Evolutionary conservation across 306 rosid species (phyloP), one percentile per base, ranked within the genome.

Genomic region (Vachellia pachyceras): DNA sequence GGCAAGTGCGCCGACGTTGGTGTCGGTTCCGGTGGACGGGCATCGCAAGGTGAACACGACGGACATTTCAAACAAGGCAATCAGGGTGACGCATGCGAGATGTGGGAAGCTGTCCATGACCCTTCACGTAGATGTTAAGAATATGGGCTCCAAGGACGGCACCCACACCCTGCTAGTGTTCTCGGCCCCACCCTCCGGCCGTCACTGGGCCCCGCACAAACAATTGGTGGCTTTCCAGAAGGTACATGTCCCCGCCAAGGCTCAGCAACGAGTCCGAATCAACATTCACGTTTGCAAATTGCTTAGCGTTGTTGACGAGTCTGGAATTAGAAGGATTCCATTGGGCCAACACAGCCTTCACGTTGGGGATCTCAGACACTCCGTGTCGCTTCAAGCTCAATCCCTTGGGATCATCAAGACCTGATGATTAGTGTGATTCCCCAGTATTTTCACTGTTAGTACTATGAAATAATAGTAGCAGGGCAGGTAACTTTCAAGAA

Each of bases 271-370:
- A 54, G 88, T 95, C 18, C 79, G 23, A 23, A 69, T 95, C 6
- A 84, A 84, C 9, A 83, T 95, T 36, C 99, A 95, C 73, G 91
- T 95, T 3, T 95, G 99, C 85, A 93, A 93, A 80, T 79, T 65
- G 18, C 82, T 95, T 2, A 93, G 98, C 67, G 93, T 95, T 0
- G 97, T 93, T 68, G 97, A 95, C 72, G 85, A 50, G 73, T 84
- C 84, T 6, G 99, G 95, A 46, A 90, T 87, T 60, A 83, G 97
- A 74, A 91, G 97, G 82, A 89, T 95, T 70, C 95, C 92, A 1
- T 47, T 95, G 89, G 97, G 98, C 1, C 64, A 72, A 23, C 97
- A 95, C 39, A 75, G 74, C 72, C 85, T 93, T 76, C 87, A 90
- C 57, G 79, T 95, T 75, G 98, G 94, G 7, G 87, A 88, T 55